Percentiles rank a stretch among this genome's conserved stretches.
Evolutionary conservation across 2,329 filamentous ascomycete genomes (phyloP).

Genomic region (Fusarium agapanthi): DNA sequence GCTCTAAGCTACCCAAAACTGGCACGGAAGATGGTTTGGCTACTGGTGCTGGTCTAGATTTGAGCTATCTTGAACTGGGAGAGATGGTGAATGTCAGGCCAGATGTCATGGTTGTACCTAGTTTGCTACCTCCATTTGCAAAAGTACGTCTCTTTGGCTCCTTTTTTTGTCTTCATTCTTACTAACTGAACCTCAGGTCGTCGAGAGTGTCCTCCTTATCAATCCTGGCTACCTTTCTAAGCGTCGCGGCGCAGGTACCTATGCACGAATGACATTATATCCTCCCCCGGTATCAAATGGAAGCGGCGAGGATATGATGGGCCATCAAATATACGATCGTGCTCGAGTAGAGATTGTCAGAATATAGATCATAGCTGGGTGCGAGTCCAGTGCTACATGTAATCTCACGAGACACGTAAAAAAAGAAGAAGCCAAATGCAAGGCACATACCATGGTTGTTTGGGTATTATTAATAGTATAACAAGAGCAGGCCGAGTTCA

Average conservation of each 20-base stretch:
- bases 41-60: conserved; percentile 82
- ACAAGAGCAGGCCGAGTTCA: conserved; percentile 24
- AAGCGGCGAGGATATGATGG: conserved; percentile 64
- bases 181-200: conserved; percentile 66
- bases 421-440: conserved; percentile 10
- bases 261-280: conserved; percentile 79
- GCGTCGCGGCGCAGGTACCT: conserved; percentile 84
- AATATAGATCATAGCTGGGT: conserved; percentile 61
- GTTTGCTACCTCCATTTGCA: conserved; percentile 83
- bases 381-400: conserved; percentile 8
- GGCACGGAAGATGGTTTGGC: conserved; percentile 67
- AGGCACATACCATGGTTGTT: conserved; percentile 9
- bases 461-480: conserved; percentile 42
- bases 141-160: conserved; percentile 67
- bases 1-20: conserved; percentile 72
- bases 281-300: conserved; percentile 70
- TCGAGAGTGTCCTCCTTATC: conserved; percentile 88
- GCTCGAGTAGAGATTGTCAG: conserved; percentile 86
- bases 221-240: conserved; percentile 92
- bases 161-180: neutral
- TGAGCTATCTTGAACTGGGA: conserved; percentile 84
- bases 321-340: conserved; percentile 82
- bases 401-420: conserved; percentile 36
- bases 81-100: conserved; percentile 90
- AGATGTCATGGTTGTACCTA: conserved; percentile 85